Percentiles rank a stretch among this genome's conserved stretches.
phyloP scores from a whole-genome alignment of 208 protist species.

The Trypanosoma scelopori region DNA sequence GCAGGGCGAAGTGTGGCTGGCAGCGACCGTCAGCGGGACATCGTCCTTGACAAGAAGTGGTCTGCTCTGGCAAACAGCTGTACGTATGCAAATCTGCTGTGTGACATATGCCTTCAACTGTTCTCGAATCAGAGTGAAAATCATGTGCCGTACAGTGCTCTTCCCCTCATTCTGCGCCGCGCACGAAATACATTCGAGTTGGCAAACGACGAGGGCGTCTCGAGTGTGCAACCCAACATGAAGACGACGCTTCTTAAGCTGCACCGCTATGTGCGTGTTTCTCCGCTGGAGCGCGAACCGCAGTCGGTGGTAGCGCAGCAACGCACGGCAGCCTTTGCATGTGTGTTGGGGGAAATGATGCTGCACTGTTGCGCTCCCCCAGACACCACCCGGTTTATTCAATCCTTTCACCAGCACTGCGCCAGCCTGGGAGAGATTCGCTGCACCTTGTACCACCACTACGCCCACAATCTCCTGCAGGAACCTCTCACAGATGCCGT shows the following conservation, averaged over 20 bases:
- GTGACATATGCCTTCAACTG: conserved; percentile 31
- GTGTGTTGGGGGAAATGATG: conserved; percentile 65
- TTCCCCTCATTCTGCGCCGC: conserved; percentile 59
- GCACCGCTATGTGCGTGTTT: conserved; percentile 48
- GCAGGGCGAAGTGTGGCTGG: not conserved
- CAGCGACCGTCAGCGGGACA: not conserved
- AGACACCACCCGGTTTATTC: conserved; percentile 48
- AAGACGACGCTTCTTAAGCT: conserved; percentile 53
- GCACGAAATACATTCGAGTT: conserved; percentile 67
- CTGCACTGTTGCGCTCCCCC: conserved; percentile 33
- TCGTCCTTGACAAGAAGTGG: conserved; percentile 23
- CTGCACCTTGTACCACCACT: conserved; percentile 68
- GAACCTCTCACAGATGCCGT: conserved; percentile 41
- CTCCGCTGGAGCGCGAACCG: conserved; percentile 16
- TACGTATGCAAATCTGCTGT: conserved; percentile 32
- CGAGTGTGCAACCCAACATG: conserved; percentile 47
- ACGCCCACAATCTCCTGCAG: conserved; percentile 55
- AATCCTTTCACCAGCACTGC: conserved; percentile 61
- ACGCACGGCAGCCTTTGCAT: conserved; percentile 52
- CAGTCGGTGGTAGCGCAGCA: conserved; percentile 28
- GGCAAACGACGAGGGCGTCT: conserved; percentile 38
- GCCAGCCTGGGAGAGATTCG: conserved; percentile 48
- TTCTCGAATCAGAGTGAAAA: conserved; percentile 30
- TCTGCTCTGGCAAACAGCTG: conserved; percentile 19
- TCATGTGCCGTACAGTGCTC: conserved; percentile 51